Conservation (phyloP, 139 green algal species). For the Desmodesmus armatus region DNA sequence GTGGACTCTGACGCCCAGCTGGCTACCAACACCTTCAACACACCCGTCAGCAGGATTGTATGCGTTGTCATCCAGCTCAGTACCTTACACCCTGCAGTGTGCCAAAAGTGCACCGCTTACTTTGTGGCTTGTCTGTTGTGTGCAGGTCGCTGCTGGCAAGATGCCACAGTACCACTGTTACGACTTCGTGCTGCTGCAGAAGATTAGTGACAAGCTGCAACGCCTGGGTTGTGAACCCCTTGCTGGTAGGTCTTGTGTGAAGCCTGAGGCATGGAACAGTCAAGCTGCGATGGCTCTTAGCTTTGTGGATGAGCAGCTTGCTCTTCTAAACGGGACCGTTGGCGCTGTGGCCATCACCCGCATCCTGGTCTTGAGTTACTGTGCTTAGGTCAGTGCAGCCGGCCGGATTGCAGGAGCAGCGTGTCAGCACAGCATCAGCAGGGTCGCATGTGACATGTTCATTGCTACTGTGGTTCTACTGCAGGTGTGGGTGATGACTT, state of each 20-base stretch:
- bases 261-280: no score
- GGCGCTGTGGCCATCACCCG: no score
- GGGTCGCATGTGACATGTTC: neutral
- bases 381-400: no score
- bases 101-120: no score
- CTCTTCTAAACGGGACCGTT: no score
- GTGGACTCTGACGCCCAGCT: no score
- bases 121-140: no score
- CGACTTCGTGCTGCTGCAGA: neutral
- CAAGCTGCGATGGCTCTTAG: neutral
- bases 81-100: no score
- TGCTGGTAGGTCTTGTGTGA: neutral
- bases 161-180: neutral
- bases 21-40: no score
- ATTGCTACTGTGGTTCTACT: neutral
- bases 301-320: neutral
- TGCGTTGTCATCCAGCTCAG: no score
- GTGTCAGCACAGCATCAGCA: neutral
- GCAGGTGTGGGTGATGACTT: conserved; percentile 10
- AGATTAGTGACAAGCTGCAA: neutral
- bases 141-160: conserved; percentile 8
- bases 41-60: neutral
- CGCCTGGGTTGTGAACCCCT: neutral
- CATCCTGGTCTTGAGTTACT: no score
- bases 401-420: no score